Percentiles rank a stretch among this genome's conserved stretches.
phyloP scores from a whole-genome alignment of 176 grass and related monocot genomes.

The Rhynchospora pubera region DNA sequence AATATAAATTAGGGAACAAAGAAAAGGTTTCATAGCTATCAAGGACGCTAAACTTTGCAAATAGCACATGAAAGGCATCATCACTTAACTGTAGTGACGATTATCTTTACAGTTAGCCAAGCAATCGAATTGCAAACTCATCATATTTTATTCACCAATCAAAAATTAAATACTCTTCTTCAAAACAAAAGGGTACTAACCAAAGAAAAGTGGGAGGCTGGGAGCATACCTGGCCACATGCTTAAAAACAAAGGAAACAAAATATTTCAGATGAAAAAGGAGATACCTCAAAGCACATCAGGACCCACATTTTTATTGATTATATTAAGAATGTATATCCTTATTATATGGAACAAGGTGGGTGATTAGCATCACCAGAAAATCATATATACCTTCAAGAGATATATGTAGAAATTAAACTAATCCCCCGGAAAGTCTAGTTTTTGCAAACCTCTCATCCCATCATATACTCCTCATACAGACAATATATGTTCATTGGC shows the following conservation, averaged over 20 bases:
- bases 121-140: background rate
- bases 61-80: background rate
- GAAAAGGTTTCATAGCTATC: background rate
- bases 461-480: background rate
- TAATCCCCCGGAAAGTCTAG: background rate
- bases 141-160: constrained; percentile 9
- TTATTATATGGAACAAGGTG: background rate
- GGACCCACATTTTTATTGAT: background rate
- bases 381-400: background rate
- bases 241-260: constrained; percentile 3
- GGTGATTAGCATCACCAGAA: background rate
- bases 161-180: background rate
- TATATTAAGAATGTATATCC: background rate
- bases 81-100: background rate
- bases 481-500: too few species aligned
- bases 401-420: background rate
- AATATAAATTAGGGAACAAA: too few species aligned
- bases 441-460: background rate
- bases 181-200: background rate
- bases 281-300: background rate
- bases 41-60: background rate
- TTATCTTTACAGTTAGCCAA: background rate
- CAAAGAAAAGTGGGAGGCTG: background rate
- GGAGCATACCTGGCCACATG: constrained; percentile 18
- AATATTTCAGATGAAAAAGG: background rate